Percentiles rank a stretch among this genome's conserved stretches.
Conservation (phyloP, 1,284 basidiomycete species). For the Trametes sp. region DNA sequence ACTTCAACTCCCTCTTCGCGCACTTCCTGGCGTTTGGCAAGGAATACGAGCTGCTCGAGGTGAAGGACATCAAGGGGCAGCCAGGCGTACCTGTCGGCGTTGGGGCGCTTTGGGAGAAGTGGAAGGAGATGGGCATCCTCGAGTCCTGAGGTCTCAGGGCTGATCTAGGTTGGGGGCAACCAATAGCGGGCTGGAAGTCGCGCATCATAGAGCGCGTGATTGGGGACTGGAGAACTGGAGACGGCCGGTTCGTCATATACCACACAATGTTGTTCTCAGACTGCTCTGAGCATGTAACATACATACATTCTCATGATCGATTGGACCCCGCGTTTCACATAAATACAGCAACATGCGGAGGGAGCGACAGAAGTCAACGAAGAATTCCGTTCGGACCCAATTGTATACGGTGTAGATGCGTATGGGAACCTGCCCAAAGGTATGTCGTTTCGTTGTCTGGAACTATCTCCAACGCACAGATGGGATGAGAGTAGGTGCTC, state of each 20-base stretch:
- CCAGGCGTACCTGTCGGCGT: slow-evolving; percentile 70
- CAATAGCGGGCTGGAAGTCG: neutral
- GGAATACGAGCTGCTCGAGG: slow-evolving; percentile 91
- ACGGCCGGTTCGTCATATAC: slow-evolving; percentile 39
- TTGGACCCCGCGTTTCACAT: slow-evolving; percentile 3
- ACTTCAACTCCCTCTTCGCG: slow-evolving; percentile 98
- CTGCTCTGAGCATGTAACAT: slow-evolving; percentile 26
- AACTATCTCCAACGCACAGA: slow-evolving; percentile 31
- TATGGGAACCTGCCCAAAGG: slow-evolving; percentile 29
- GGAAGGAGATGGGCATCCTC: slow-evolving; percentile 85
- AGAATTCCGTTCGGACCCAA: slow-evolving; percentile 24
- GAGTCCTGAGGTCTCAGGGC: slow-evolving; percentile 43
- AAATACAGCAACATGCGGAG: neutral
- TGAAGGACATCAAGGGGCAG: slow-evolving; percentile 87
- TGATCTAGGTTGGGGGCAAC: neutral
- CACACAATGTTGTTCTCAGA: slow-evolving; percentile 23
- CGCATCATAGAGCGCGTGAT: slow-evolving; percentile 10
- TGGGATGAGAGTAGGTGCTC: slow-evolving; percentile 15
- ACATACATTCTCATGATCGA: slow-evolving; percentile 23
- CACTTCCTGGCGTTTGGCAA: slow-evolving; percentile 96
- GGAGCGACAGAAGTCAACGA: neutral
- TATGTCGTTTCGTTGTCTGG: slow-evolving; percentile 16
- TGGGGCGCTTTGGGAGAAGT: slow-evolving; percentile 89
- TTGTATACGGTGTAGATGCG: slow-evolving; percentile 18
- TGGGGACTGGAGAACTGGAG: slow-evolving; percentile 30